Base-by-base conservation (phyloP, 164 flowering plant genomes). In the Stephania cephalantha region DNA sequence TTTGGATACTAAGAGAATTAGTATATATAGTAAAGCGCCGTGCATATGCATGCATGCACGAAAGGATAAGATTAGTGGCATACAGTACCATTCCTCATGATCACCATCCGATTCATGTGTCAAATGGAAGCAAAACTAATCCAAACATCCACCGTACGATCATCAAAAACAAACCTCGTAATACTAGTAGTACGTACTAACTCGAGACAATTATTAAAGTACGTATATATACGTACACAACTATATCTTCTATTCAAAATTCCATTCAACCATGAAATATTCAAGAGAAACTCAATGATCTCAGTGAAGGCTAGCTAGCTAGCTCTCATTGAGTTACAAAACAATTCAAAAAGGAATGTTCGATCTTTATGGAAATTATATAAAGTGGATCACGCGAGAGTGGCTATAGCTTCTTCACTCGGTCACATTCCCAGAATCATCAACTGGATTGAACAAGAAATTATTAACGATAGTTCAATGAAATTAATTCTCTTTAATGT, bases 401-500 rank as follows among this genome's bases (percentile, higher is more conserved):
- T 6, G 61, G 18, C 18, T 6, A 15, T 9, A 52, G 3, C 13
- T 58, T 58, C 65, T 58, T 58, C 20, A 61, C 66, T 61, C 6
- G 25, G 66, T 61, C 66, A 18, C 66, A 61, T 61, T 61, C 66
- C 25, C 20, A 79, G 86, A 86, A 84, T 83, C 85, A 83, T 78
- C 42, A 69, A 74, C 64, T 79, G 50, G 66, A 45, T 67, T 53
- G 71, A 76, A 35, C 79, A 31, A 78, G 76, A 74, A 77, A 75
- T 35, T 2, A 35, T 35, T 35, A 35, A 25, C 63, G 74, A 76
- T 79, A 78, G 80, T 81, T 73, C 74, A 48, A 75, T 46, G 66
- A 82, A 84, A 81, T 79, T 86, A 84, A 81, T 79, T 86, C 77
- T 61, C 42, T 78, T 64, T 50, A 74, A 78, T 73, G 70, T 69